A percentile compares a stretch with the other conserved stretches of the same genome.
These are phyloP conservation scores for Wickerhamiella qilinensis DNA, from an alignment of 805 yeast species.

Conservation along the genomic window DNA sequence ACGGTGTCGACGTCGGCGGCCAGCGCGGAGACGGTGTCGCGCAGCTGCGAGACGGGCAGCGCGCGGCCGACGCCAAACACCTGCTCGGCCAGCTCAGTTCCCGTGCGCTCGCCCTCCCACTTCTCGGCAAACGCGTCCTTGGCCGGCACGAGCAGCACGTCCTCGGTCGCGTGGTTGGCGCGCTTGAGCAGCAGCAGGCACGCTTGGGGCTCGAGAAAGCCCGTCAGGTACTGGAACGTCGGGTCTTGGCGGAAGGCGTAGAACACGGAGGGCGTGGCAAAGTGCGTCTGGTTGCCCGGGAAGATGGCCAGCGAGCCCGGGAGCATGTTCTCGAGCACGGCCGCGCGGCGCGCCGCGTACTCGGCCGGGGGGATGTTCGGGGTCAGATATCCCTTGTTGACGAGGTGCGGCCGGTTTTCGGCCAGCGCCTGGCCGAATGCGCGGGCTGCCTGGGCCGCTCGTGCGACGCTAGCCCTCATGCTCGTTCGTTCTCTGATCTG, in stretches of 20 bases:
- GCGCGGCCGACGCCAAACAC: slow-evolving; percentile 79
- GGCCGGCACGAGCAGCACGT: slow-evolving; percentile 77
- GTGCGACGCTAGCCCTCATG: not conserved
- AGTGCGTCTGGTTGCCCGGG: slow-evolving; percentile 56
- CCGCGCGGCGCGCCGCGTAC: slow-evolving; percentile 53
- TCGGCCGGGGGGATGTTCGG: slow-evolving; percentile 79
- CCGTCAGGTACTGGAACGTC: slow-evolving; percentile 72
- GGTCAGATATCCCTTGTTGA: slow-evolving; percentile 65
- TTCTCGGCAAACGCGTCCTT: slow-evolving; percentile 61
- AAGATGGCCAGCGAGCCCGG: slow-evolving; percentile 53
- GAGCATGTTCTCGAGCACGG: slow-evolving; percentile 42
- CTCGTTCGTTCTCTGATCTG: too few species aligned
- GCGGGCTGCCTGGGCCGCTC: not conserved
- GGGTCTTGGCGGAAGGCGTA: slow-evolving; percentile 87
- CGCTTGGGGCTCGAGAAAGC: slow-evolving; percentile 84
- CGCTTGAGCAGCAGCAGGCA: slow-evolving; percentile 34
- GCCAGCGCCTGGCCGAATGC: slow-evolving; percentile 63
- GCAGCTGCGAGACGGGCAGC: slow-evolving; percentile 19
- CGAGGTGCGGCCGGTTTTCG: slow-evolving; percentile 68
- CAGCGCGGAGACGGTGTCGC: slow-evolving; percentile 7
- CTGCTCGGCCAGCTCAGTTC: slow-evolving; percentile 64
- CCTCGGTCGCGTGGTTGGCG: slow-evolving; percentile 30
- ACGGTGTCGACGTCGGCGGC: slow-evolving; percentile 9
- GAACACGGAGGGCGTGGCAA: slow-evolving; percentile 81
- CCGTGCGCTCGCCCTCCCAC: slow-evolving; percentile 94